These are phyloP conservation scores for Leishmania major DNA, from an alignment of 208 protist species.

Conservation along the genomic window DNA sequence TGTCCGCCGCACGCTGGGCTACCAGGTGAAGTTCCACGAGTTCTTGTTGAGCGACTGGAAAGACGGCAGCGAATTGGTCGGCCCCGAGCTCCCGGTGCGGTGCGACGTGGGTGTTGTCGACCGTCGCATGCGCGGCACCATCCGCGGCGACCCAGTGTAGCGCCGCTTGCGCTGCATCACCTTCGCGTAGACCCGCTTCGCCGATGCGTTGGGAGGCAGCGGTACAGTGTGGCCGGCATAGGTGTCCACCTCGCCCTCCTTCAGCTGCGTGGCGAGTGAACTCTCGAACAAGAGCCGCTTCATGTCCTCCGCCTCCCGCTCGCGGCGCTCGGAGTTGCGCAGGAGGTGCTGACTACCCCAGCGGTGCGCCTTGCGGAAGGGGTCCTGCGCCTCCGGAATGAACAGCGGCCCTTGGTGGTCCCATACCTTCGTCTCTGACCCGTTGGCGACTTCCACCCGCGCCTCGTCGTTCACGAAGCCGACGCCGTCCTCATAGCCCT, in stretches of 20 bases:
- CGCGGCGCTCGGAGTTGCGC: slow-evolving; percentile 67
- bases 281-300: slow-evolving; percentile 68
- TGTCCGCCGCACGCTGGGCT: background rate
- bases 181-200: slow-evolving; percentile 69
- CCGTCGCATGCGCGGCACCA: slow-evolving; percentile 43
- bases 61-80: slow-evolving; percentile 27
- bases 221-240: slow-evolving; percentile 87
- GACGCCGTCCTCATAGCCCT: slow-evolving; percentile 76
- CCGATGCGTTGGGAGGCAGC: slow-evolving; percentile 65
- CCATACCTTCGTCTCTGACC: slow-evolving; percentile 52
- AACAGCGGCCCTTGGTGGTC: slow-evolving; percentile 70
- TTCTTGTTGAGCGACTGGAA: slow-evolving; percentile 77
- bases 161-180: slow-evolving; percentile 63
- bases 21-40: slow-evolving; percentile 91
- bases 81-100: slow-evolving; percentile 5
- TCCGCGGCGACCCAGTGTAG: slow-evolving; percentile 69
- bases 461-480: slow-evolving; percentile 60
- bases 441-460: slow-evolving; percentile 18
- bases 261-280: slow-evolving; percentile 56
- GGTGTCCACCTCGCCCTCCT: slow-evolving; percentile 62
- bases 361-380: slow-evolving; percentile 52
- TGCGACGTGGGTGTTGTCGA: slow-evolving; percentile 17
- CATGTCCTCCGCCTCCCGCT: slow-evolving; percentile 51
- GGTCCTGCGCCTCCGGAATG: slow-evolving; percentile 49
- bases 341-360: slow-evolving; percentile 74